Evolutionary conservation across 768 basidiomycete species (phyloP), one percentile per base, ranked within the genome.

Genomic region (Boletus subcaerulescens): DNA sequence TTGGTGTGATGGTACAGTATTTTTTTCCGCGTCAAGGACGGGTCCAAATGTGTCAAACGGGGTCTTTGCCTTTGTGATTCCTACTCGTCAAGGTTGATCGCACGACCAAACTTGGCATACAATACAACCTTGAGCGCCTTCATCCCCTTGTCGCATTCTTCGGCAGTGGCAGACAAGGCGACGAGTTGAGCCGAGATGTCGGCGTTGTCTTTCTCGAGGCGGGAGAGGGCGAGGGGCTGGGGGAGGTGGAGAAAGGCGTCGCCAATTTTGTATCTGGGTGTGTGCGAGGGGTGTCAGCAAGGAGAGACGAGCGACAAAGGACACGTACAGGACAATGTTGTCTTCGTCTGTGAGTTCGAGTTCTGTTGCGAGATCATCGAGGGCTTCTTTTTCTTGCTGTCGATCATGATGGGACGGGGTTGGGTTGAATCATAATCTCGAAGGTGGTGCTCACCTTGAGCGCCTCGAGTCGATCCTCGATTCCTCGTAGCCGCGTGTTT

Each of bases 371-470:
- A 97, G 80, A 68, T 98, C 95, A 56, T 96, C 93, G 14, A 96
- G 81, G 3, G 93, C 89, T 63, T 97, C 95, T 73, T 95, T 95
- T 74, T 96, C 93, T 80, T 90, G 86, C 93, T 98, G 65, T 14
- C 38, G 33, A 42, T 39, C 17, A 13, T 6, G 38, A 39, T 35
- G 11, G 35, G 35, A 35, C 15, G 7, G 5, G 15, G 15, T 13
- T 13, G 15, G 22, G 22, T 22, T 22, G 22, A 35, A 35, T 26
- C 26, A 26, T 26, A 26, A 26, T 8, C 26, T 26, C 9, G 26
- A 1, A 9, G 26, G 26, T 26, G 26, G 26, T 26, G 40, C 63
- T 26, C 33, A 93, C 94, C 80, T 89, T 90, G 62, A 93, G 79
- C 20, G 73, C 73, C 52, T 84, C 79, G 26, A 95, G 77, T 52